Percentiles rank a stretch among this genome's conserved stretches.
These are phyloP conservation scores for Nidula microcarpa DNA, from an alignment of 768 basidiomycete species.

Conservation along the genomic window DNA sequence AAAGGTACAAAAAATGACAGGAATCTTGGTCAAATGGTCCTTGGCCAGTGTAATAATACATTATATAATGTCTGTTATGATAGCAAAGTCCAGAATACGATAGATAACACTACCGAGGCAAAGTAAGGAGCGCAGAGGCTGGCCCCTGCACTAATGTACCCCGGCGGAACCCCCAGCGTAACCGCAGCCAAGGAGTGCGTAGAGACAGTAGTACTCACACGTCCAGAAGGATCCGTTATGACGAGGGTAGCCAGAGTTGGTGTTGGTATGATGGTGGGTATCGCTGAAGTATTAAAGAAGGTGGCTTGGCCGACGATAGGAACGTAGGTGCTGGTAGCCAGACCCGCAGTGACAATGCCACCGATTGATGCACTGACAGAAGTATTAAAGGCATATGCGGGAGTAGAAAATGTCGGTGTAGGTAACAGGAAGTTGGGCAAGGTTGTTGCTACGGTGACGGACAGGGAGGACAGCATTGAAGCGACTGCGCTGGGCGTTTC, in stretches of 20 bases:
- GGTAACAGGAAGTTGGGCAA: conserved; percentile 69
- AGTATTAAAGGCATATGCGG: conserved; percentile 66
- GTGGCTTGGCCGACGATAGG: conserved; percentile 46
- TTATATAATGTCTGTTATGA: background rate
- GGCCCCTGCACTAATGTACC: conserved; percentile 35
- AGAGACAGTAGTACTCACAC: conserved; percentile 50
- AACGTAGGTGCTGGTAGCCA: conserved; percentile 70
- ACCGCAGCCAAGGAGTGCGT: conserved; percentile 41
- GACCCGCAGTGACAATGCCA: conserved; percentile 54
- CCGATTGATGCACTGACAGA: conserved; percentile 55
- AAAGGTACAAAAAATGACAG: too few relatives aligned
- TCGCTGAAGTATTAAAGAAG: conserved; percentile 41
- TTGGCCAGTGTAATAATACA: background rate
- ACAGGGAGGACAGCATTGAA: conserved; percentile 55
- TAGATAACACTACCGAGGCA: background rate
- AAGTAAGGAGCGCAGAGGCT: conserved; percentile 9
- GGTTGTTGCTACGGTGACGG: conserved; percentile 63
- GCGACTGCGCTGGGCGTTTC: conserved; percentile 38
- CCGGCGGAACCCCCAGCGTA: conserved; percentile 63
- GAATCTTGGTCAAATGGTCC: too few relatives aligned
- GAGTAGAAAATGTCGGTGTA: conserved; percentile 61
- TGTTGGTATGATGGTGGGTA: conserved; percentile 53
- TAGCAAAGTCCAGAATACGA: conserved; percentile 1
- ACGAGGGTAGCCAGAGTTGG: conserved; percentile 53
- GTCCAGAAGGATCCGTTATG: conserved; percentile 53